Conservation (phyloP, 2,329 filamentous ascomycete species). For the Apiospora phragmitis region DNA sequence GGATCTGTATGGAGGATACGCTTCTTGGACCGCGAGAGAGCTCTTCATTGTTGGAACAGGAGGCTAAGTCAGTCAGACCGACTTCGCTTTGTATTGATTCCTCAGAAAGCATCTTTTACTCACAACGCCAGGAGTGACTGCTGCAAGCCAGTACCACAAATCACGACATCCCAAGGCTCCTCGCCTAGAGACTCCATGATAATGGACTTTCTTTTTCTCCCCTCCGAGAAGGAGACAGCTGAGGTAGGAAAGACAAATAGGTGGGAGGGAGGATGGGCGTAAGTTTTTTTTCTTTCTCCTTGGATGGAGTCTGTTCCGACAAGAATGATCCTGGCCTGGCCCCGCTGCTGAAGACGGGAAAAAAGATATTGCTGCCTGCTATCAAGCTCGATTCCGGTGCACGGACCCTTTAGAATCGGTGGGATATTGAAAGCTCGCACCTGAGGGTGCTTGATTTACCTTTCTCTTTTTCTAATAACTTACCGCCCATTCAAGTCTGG, state of each 20-base stretch:
- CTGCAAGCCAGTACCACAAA: constrained; percentile 75
- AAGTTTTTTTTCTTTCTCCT: constrained; percentile 30
- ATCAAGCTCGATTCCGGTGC: background rate
- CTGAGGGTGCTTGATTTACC: constrained; percentile 11
- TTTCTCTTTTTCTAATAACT: constrained; percentile 18
- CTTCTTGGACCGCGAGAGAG: constrained; percentile 88
- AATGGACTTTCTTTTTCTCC: background rate
- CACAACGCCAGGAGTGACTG: constrained; percentile 81
- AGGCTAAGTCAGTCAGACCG: constrained; percentile 72
- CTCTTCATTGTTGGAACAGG: constrained; percentile 58
- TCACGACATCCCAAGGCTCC: constrained; percentile 76
- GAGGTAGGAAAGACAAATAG: constrained; percentile 14
- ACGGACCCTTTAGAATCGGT: background rate
- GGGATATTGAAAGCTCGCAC: background rate
- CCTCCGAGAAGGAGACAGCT: background rate
- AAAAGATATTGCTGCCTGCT: constrained; percentile 2
- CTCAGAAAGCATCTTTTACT: constrained; percentile 31
- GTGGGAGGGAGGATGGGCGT: constrained; percentile 16
- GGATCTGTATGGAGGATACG: constrained; percentile 87
- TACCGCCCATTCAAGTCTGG: constrained; percentile 30
- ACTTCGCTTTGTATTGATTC: constrained; percentile 29
- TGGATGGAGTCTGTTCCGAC: constrained; percentile 38
- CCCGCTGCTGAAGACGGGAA: background rate
- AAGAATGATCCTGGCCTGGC: background rate
- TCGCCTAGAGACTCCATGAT: constrained; percentile 74